phyloP scores from a whole-genome alignment of 805 yeast species.

The Lachancea lanzarotensis region DNA sequence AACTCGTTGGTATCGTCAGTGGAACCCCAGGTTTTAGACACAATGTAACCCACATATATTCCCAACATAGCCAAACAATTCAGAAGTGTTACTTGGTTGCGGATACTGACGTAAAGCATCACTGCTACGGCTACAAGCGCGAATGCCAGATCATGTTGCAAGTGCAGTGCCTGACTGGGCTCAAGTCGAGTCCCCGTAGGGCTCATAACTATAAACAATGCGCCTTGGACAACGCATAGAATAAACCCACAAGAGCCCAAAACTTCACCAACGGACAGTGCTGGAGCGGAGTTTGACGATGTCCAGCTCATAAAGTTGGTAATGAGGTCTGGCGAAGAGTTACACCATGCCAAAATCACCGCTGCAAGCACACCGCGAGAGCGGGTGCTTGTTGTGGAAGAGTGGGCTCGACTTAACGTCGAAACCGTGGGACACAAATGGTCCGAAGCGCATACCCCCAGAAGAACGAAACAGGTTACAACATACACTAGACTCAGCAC shows the following conservation, averaged over 20 bases:
- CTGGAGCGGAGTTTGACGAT: constrained; percentile 20
- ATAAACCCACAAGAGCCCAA: constrained; percentile 35
- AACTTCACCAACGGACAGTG: constrained; percentile 33
- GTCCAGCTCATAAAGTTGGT: constrained; percentile 35
- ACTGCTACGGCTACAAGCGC: constrained; percentile 20
- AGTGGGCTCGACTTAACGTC: constrained; percentile 18
- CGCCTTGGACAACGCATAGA: constrained; percentile 31
- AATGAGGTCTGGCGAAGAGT: constrained; percentile 34
- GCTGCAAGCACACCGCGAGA: constrained; percentile 25
- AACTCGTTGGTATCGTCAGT: too few species aligned
- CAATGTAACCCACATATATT: constrained; percentile 21
- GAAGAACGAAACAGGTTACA: constrained; percentile 23
- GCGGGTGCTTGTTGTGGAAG: neutral
- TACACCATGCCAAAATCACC: constrained; percentile 32
- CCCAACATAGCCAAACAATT: constrained; percentile 25
- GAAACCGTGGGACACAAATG: constrained; percentile 33
- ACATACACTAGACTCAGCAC: constrained; percentile 25
- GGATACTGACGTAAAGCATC: constrained; percentile 21
- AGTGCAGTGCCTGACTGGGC: constrained; percentile 13
- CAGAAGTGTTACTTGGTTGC: constrained; percentile 21
- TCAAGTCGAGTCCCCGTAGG: constrained; percentile 14
- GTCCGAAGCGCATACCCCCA: constrained; percentile 34
- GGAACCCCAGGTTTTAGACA: constrained; percentile 9
- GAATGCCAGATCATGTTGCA: constrained; percentile 26
- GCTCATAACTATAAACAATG: constrained; percentile 28